Evolutionary conservation across 805 yeast genomes (phyloP), one percentile per base, ranked within the genome.

Genomic region (Starmerella ratchasimensis): DNA sequence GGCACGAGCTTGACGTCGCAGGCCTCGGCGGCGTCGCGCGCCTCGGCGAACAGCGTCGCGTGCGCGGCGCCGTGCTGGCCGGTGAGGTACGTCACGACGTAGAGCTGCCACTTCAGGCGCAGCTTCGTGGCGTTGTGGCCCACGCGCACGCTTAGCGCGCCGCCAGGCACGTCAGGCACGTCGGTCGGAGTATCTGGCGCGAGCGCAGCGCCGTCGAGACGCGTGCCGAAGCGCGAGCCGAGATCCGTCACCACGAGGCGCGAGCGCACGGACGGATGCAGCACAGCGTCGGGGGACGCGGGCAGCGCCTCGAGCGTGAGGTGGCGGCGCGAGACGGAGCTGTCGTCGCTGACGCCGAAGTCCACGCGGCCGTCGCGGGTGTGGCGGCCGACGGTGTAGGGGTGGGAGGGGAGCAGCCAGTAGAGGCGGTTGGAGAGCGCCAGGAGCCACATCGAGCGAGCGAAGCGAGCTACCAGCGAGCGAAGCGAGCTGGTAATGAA

Each of bases 1-100:
- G 47, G 34, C 18, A 39, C 33, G 28, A 54, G 49, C 23, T 50
- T 52, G 11, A 60, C 45, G 14, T 59, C 65, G 27, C 56, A 14
- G 1, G 45, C 48, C 28, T 46, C 46, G 25, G 59, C 41, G 3
- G 36, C 24, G 6, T 34, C 30, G 8, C 38, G 25, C 0, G 49
- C 44, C 9, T 37, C 36, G 8, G 41, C 15, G 28, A 39, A 47
- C 28, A 49, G 35, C 0, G 41, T 32, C 20, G 49, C 31, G 40
- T 45, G 41, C 21, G 41, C 41, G 16, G 30, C 16, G 16, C 39
- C 43, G 11, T 41, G 29, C 28, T 39, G 42, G 13, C 53, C 49
- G 31, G 50, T 44, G 6, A 54, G 45, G 21, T 39, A 48, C 2
- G 58, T 45, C 9, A 57, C 36, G 6, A 47, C 47, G 5, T 48